Evolutionary conservation across 805 yeast genomes (phyloP), one percentile per base, ranked within the genome.

Genomic region (Candida andamanensis): DNA sequence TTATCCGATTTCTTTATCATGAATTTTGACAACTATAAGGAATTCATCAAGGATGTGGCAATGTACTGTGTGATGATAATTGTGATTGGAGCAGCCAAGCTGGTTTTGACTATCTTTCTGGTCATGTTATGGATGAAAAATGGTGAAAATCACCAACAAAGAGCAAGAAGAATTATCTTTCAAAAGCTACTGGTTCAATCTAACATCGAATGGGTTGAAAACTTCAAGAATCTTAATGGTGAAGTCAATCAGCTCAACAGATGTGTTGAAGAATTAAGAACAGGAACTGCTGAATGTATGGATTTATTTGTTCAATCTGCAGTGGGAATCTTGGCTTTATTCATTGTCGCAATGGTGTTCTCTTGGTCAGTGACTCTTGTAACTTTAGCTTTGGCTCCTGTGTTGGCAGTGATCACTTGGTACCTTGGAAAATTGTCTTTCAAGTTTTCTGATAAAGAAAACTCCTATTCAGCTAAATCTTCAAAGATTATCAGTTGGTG

Each of bases 301-400:
- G 86, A 83, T 0, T 44, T 78, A 14, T 47, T 79, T 1, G 48
- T 75, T 9, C 78, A 78, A 41, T 68, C 76, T 6, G 24, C 66
- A 1, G 72, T 76, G 0, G 68, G 86, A 0, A 58, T 76, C 0
- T 32, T 74, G 4, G 74, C 81, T 0, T 56, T 81, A 8, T 49
- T 80, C 2, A 67, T 74, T 1, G 74, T 83, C 0, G 78, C 95
- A 1, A 72, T 92, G 50, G 70, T 72, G 39, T 79, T 77, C 39
- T 84, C 95, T 3, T 90, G 97, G 97, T 69, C 84, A 3, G 65
- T 92, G 8, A 84, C 97, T 0, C 56, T 92, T 16, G 72, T 92
- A 2, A 74, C 82, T n/a, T 47, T 90, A 37, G 79, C 85, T 1
- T 68, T 82, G 3, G 44, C 85, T 4, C 98, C 98, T 0, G 20